Conservation (phyloP, 495 filamentous ascomycete genomes). For the Podospora sp. region DNA sequence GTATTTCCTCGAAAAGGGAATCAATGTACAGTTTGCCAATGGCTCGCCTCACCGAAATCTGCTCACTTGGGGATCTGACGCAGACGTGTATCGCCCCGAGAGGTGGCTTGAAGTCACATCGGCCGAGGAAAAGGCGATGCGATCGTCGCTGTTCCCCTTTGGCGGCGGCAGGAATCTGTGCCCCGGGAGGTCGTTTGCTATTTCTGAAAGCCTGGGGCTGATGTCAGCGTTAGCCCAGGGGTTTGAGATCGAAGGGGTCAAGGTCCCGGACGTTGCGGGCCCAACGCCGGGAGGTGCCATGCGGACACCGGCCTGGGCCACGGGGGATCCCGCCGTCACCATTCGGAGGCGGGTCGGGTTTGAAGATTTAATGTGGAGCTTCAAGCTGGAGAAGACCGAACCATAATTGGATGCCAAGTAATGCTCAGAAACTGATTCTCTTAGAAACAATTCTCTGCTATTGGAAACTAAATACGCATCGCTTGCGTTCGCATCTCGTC, state of each 20-base stretch:
- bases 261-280: slow-evolving; percentile 7
- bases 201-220: slow-evolving; percentile 42
- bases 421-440: not conserved
- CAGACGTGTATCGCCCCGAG: slow-evolving; percentile 33
- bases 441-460: not conserved
- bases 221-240: slow-evolving; percentile 39
- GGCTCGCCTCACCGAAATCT: slow-evolving; percentile 31
- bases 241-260: slow-evolving; percentile 39
- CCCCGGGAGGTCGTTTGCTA: slow-evolving; percentile 50
- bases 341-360: slow-evolving; percentile 30
- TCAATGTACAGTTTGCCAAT: slow-evolving; percentile 31
- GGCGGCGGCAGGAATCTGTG: slow-evolving; percentile 50
- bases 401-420: not conserved
- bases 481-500: not conserved
- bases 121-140: slow-evolving; percentile 26
- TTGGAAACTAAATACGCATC: too few species aligned
- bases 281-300: not conserved
- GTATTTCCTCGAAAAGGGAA: slow-evolving; percentile 44
- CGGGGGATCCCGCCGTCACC: slow-evolving; percentile 1
- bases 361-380: slow-evolving; percentile 34
- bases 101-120: slow-evolving; percentile 34
- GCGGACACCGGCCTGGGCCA: slow-evolving; percentile 16
- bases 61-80: slow-evolving; percentile 41
- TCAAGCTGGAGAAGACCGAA: slow-evolving; percentile 6
- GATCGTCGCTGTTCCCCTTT: slow-evolving; percentile 41